A percentile compares a stretch with the other conserved stretches of the same genome.
phyloP scores from a whole-genome alignment of 148 eudicot genomes.

The Arbutus unedo region DNA sequence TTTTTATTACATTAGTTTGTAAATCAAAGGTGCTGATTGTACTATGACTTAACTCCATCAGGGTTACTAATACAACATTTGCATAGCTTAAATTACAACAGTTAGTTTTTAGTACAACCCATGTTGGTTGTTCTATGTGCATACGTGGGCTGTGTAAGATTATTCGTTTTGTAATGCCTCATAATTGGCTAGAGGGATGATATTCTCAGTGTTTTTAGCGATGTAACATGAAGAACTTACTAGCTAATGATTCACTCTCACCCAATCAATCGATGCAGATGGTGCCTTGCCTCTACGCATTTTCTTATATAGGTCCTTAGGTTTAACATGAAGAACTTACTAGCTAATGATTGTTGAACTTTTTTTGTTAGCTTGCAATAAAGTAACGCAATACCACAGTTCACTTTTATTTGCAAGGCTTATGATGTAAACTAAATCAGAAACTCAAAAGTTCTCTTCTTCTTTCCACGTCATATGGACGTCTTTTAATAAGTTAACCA shows the following conservation, averaged over 20 bases:
- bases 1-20: not conserved
- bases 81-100: not conserved
- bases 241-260: not conserved
- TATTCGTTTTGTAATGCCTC: not conserved
- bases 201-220: not conserved
- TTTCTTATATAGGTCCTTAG: no score
- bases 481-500: no score
- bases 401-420: no score
- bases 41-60: not conserved
- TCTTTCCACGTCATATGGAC: no score
- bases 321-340: no score
- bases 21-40: not conserved
- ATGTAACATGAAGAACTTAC: not conserved
- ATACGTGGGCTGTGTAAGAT: not conserved
- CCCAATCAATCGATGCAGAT: not conserved
- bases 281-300: not conserved
- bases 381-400: no score
- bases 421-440: no score
- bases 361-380: no score
- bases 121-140: not conserved
- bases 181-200: not conserved
- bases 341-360: no score
- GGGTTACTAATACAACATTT: not conserved
- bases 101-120: not conserved
- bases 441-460: no score